A percentile compares a stretch with the other conserved stretches of the same genome.
These are phyloP conservation scores for Apostasia ramifera DNA, from an alignment of 106 monocot species.

Conservation along the genomic window DNA sequence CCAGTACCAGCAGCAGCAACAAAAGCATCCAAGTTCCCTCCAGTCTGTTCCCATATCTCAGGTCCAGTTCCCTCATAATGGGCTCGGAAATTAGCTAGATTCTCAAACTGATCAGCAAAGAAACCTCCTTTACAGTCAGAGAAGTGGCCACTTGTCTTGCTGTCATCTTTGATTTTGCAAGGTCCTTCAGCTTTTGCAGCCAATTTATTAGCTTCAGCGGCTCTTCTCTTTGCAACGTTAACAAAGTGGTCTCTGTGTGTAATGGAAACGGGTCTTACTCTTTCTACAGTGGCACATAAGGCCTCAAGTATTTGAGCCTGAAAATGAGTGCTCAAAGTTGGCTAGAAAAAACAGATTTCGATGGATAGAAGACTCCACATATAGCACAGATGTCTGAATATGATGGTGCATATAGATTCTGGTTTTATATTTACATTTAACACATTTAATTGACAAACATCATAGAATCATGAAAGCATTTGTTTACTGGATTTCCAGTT, in stretches of 20 bases:
- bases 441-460: background rate
- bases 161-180: conserved; percentile 19
- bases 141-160: conserved; percentile 12
- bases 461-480: too few relatives aligned
- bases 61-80: conserved; percentile 93
- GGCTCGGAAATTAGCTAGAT: conserved; percentile 85
- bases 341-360: background rate
- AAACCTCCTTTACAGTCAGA: conserved; percentile 60
- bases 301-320: conserved; percentile 97
- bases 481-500: too few relatives aligned
- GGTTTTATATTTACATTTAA: background rate
- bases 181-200: conserved; percentile 17
- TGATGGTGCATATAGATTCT: background rate
- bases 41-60: conserved; percentile 95
- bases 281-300: conserved; percentile 91
- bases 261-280: conserved; percentile 96
- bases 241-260: conserved; percentile 95
- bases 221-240: conserved; percentile 91
- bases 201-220: conserved; percentile 53
- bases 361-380: background rate
- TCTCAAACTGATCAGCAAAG: conserved; percentile 99
- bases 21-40: conserved; percentile 71
- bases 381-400: background rate
- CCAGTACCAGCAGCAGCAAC: conserved; percentile 94
- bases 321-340: conserved; percentile 2